Conservation (phyloP, 306 rosid species). For the Medicago truncatula region DNA sequence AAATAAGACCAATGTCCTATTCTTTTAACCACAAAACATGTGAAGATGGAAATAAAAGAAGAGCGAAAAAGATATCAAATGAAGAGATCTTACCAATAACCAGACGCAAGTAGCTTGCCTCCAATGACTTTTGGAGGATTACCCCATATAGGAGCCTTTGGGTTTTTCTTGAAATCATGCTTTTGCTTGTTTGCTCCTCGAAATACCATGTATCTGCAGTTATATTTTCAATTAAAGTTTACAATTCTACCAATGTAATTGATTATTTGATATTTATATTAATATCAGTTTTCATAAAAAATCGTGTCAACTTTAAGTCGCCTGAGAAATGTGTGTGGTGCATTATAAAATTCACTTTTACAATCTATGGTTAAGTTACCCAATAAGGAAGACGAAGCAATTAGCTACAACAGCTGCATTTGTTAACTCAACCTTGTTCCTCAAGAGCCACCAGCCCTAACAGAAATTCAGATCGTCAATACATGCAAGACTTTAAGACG, state of each 20-base stretch:
- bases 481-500: slow-evolving; percentile 25
- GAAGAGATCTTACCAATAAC: slow-evolving; percentile 81
- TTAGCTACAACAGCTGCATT: slow-evolving; percentile 65
- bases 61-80: slow-evolving; percentile 17
- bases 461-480: slow-evolving; percentile 42
- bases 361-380: slow-evolving; percentile 57
- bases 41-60: slow-evolving; percentile 13
- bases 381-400: slow-evolving; percentile 78
- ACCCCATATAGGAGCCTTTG: slow-evolving; percentile 92
- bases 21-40: neutral
- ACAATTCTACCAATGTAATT: slow-evolving; percentile 19
- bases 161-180: slow-evolving; percentile 84
- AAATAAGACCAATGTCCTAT: slow-evolving; percentile 6
- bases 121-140: slow-evolving; percentile 83
- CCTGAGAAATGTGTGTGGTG: slow-evolving; percentile 15
- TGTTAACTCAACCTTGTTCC: slow-evolving; percentile 74
- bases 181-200: slow-evolving; percentile 99
- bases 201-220: slow-evolving; percentile 82
- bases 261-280: slow-evolving; percentile 7
- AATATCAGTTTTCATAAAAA: slow-evolving; percentile 5
- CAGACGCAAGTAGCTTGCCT: slow-evolving; percentile 94
- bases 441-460: slow-evolving; percentile 97
- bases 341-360: slow-evolving; percentile 25
- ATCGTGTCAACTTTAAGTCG: neutral
- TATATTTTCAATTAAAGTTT: slow-evolving; percentile 32